Conservation (phyloP, 106 monocot genomes). For the Hemerocallis citrina region DNA sequence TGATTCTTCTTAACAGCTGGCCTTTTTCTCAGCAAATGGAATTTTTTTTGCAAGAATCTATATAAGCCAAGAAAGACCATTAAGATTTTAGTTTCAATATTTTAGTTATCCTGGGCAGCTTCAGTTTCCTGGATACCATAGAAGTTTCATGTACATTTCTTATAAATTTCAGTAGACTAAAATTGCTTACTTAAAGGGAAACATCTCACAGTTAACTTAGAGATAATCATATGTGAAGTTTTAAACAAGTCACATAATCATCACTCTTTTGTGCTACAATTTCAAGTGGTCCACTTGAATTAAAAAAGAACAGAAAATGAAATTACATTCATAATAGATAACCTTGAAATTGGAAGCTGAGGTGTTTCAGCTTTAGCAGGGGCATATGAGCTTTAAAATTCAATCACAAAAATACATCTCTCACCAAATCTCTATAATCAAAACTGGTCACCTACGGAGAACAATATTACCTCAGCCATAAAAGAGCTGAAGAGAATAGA, state of each 20-base stretch:
- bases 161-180: background rate
- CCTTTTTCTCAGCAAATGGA: constrained; percentile 21
- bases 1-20: constrained; percentile 29
- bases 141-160: background rate
- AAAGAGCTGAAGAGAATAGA: background rate
- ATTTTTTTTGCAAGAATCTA: background rate
- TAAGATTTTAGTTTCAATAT: too few species aligned
- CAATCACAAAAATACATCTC: background rate
- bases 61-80: background rate
- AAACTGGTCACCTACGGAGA: background rate
- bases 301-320: background rate
- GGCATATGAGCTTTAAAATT: background rate
- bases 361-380: too few species aligned
- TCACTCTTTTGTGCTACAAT: background rate
- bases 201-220: background rate
- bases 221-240: too few species aligned
- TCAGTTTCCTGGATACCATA: constrained; percentile 52
- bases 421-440: background rate
- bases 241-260: background rate
- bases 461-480: background rate
- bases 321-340: background rate
- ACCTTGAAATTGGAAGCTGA: background rate
- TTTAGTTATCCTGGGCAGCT: constrained; percentile 16
- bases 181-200: background rate
- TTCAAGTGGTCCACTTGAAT: too few species aligned